Conservation (phyloP, 306 rosid genomes). For the Prunus mongolica region DNA sequence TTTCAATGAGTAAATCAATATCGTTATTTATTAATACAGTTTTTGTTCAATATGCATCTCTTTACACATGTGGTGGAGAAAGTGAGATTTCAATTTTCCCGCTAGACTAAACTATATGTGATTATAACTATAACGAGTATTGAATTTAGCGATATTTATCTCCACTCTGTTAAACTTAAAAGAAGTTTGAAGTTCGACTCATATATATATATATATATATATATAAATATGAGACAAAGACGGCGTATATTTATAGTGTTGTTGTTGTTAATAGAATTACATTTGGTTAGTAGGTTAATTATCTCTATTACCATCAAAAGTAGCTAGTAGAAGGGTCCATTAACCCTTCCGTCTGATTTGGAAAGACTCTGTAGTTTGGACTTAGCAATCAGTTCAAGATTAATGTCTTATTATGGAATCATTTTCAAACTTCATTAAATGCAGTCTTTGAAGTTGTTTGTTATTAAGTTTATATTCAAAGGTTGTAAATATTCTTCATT, state of each 20-base stretch:
- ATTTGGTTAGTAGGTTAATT: neutral
- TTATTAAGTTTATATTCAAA: neutral
- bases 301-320: neutral
- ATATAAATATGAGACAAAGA: neutral
- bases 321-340: neutral
- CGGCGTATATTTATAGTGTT: too few relatives aligned
- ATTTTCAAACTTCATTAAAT: neutral
- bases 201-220: neutral
- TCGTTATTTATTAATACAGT: neutral
- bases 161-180: too few relatives aligned
- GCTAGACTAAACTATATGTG: too few relatives aligned
- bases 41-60: too few relatives aligned
- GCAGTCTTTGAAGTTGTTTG: neutral
- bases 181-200: too few relatives aligned
- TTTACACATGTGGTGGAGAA: neutral
- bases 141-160: too few relatives aligned
- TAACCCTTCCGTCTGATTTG: neutral
- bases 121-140: too few relatives aligned
- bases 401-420: too few relatives aligned
- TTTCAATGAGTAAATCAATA: neutral
- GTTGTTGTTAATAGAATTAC: neutral
- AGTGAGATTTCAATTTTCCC: too few relatives aligned
- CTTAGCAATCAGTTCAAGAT: neutral
- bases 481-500: neutral
- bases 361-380: constrained; percentile 1